These are phyloP conservation scores for Oldenlandia corymbosa DNA, from an alignment of 257 asterid genomes.

Conservation along the genomic window DNA sequence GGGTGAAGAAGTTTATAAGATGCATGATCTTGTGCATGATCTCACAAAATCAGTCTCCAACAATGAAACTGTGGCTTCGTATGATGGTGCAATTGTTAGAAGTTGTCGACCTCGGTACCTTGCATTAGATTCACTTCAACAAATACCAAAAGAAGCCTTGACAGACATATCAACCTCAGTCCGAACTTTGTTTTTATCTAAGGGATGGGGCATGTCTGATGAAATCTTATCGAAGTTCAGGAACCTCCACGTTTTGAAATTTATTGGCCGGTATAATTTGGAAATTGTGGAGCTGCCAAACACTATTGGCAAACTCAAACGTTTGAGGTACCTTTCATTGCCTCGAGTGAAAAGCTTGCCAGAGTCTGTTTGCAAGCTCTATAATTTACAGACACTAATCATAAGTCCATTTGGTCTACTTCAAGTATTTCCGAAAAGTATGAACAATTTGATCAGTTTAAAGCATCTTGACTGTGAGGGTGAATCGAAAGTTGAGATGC, in stretches of 20 bases:
- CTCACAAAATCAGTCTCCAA: slow-evolving; percentile 20
- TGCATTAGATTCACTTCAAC: neutral
- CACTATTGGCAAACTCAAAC: slow-evolving; percentile 12
- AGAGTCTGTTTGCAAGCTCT: slow-evolving; percentile 17
- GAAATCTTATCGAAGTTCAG: neutral
- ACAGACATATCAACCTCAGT: neutral
- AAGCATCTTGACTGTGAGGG: slow-evolving; percentile 29
- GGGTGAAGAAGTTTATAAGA: neutral
- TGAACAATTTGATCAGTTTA: slow-evolving; percentile 19
- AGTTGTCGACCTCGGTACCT: neutral
- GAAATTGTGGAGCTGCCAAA: neutral
- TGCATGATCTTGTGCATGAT: slow-evolving; percentile 36
- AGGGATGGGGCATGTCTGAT: neutral
- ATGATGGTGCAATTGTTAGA: neutral
- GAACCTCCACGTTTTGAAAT: slow-evolving; percentile 4
- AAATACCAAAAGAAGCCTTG: neutral
- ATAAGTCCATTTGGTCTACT: neutral
- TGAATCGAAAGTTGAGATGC: too few relatives aligned
- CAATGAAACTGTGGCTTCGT: neutral
- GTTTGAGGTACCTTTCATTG: slow-evolving; percentile 1
- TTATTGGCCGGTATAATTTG: neutral
- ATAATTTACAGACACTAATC: slow-evolving; percentile 20
- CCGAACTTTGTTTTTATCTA: neutral
- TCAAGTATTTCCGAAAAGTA: slow-evolving; percentile 13
- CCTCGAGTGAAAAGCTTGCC: neutral